Conservation (phyloP, 345 rosid genomes). For the Mangifera indica region DNA sequence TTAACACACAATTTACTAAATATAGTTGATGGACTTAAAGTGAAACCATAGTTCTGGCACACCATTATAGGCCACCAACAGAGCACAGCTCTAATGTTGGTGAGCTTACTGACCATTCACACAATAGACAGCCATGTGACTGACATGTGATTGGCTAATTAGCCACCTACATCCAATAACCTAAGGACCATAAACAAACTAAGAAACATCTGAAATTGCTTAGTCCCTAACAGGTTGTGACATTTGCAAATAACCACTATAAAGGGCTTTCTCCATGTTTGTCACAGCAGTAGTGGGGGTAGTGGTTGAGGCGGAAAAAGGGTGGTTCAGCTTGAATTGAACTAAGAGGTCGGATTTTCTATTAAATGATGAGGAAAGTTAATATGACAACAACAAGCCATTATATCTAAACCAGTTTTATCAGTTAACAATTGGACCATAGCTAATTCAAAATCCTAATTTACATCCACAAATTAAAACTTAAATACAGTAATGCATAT, state of each 20-base stretch:
- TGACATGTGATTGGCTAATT: constrained; percentile 48
- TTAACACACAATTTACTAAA: neutral
- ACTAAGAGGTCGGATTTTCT: neutral
- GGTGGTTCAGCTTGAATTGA: neutral
- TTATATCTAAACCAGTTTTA: neutral
- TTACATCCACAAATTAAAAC: neutral
- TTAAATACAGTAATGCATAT: neutral
- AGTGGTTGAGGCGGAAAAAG: constrained; percentile 13
- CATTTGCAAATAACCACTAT: too few species aligned
- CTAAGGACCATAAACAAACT: neutral
- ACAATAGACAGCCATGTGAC: constrained; percentile 31
- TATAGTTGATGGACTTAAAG: constrained; percentile 38
- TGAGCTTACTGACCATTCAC: constrained; percentile 67
- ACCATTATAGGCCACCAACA: constrained; percentile 26
- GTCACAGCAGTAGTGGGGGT: neutral
- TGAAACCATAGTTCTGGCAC: constrained; percentile 26
- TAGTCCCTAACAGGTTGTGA: too few species aligned
- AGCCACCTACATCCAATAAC: constrained; percentile 29
- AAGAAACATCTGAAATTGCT: too few species aligned
- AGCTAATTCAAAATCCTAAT: neutral
- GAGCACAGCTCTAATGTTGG: constrained; percentile 30
- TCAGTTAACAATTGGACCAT: neutral
- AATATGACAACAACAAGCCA: neutral
- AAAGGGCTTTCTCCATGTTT: too few species aligned
- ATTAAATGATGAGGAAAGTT: neutral